Percentiles rank a stretch among this genome's conserved stretches.
Conservation (phyloP, 768 basidiomycete species). For the Calocybe cyanea region DNA sequence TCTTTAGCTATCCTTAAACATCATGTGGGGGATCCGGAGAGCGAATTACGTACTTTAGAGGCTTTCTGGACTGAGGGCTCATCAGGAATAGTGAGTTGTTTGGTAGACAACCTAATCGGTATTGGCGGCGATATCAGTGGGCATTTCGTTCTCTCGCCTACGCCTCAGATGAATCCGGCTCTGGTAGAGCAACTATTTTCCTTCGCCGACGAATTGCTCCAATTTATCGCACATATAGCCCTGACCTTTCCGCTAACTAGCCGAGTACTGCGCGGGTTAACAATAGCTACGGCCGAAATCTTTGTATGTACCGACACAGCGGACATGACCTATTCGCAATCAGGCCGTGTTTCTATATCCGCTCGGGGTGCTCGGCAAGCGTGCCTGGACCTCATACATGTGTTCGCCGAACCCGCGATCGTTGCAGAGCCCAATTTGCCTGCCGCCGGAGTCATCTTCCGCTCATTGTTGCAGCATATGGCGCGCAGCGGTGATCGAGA, state of each 20-base stretch:
- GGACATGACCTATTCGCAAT: constrained; percentile 34
- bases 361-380: constrained; percentile 42
- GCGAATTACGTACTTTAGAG: constrained; percentile 53
- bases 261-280: constrained; percentile 43
- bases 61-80: constrained; percentile 58
- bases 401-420: constrained; percentile 32
- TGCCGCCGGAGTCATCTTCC: constrained; percentile 50
- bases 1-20: constrained; percentile 54
- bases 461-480: constrained; percentile 51
- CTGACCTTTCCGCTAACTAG: constrained; percentile 46
- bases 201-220: constrained; percentile 49
- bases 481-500: constrained; percentile 39
- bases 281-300: constrained; percentile 44
- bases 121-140: constrained; percentile 50
- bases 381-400: constrained; percentile 48
- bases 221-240: constrained; percentile 44
- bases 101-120: constrained; percentile 48
- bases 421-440: constrained; percentile 31
- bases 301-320: constrained; percentile 52
- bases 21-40: constrained; percentile 49
- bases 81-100: constrained; percentile 53
- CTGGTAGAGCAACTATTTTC: constrained; percentile 54
- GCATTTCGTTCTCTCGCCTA: constrained; percentile 43
- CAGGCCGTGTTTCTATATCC: constrained; percentile 34
- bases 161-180: constrained; percentile 33